These are phyloP conservation scores for Phialophora tarda DNA, from an alignment of 2,329 filamentous ascomycete genomes.

Conservation along the genomic window DNA sequence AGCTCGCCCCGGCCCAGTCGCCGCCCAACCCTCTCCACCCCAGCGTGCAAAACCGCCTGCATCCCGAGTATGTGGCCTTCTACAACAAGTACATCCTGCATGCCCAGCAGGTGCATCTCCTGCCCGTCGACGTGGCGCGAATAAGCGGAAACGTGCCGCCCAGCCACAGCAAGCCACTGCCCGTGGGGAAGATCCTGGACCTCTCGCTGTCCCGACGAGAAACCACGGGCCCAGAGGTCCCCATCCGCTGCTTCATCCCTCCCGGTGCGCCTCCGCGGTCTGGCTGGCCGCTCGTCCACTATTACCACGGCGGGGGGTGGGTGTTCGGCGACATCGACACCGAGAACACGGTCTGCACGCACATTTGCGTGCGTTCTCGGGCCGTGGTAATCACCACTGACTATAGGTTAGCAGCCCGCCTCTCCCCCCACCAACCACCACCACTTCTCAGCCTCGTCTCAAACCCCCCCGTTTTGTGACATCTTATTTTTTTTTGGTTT, in stretches of 20 bases:
- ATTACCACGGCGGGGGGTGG: constrained; percentile 66
- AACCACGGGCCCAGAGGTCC: constrained; percentile 56
- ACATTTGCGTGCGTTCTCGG: constrained; percentile 57
- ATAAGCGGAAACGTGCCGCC: constrained; percentile 59
- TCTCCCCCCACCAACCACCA: constrained; percentile 4
- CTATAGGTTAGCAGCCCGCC: constrained; percentile 34
- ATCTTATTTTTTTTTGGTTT: background rate
- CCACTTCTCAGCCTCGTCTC: constrained; percentile 1
- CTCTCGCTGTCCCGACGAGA: constrained; percentile 51
- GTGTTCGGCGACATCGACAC: constrained; percentile 64
- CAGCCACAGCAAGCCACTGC: constrained; percentile 56
- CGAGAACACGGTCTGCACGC: constrained; percentile 63
- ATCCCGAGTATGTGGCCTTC: constrained; percentile 59
- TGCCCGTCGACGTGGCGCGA: constrained; percentile 59
- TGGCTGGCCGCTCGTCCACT: constrained; percentile 64
- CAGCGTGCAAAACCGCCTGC: constrained; percentile 53
- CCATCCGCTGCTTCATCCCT: constrained; percentile 59
- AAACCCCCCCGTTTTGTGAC: background rate
- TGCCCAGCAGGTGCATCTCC: constrained; percentile 61
- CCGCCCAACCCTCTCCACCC: constrained; percentile 57
- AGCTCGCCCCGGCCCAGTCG: constrained; percentile 30
- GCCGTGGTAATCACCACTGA: constrained; percentile 53
- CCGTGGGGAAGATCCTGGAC: constrained; percentile 57
- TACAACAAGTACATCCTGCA: constrained; percentile 60
- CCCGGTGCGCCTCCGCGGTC: constrained; percentile 42